Evolutionary conservation across 1,139 yeast genomes (phyloP).

Genomic region (Saccharomyces hybrid): DNA sequence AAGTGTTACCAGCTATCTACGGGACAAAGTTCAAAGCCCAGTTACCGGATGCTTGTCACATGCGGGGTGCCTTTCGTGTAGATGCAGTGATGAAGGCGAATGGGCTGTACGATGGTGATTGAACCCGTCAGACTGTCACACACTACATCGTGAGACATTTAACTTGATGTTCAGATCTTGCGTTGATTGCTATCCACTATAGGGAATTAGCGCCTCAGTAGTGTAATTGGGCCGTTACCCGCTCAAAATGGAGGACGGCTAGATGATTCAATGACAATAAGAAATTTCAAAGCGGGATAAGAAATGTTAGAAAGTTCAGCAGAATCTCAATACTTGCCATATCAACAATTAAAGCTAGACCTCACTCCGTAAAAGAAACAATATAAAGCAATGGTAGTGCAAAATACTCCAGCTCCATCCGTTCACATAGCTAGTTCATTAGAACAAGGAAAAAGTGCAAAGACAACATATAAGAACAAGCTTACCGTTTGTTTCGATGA

Average conservation of each 20-base stretch:
- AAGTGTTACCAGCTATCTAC: too few species aligned
- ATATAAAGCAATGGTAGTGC: not conserved
- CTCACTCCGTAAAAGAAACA: not conserved
- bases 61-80: not conserved
- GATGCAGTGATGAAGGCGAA: not conserved
- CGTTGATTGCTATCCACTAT: not conserved
- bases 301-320: not conserved
- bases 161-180: not conserved
- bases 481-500: constrained; percentile 31
- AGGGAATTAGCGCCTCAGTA: not conserved
- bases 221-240: not conserved
- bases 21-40: too few species aligned
- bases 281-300: not conserved
- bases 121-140: not conserved
- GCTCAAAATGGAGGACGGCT: not conserved
- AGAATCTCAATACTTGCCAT: not conserved
- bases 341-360: not conserved
- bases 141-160: not conserved
- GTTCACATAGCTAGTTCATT: not conserved
- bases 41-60: too few species aligned
- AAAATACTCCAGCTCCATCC: not conserved
- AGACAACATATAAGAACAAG: constrained; percentile 38
- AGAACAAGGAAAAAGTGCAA: not conserved
- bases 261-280: not conserved
- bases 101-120: not conserved